Conservation (phyloP, 164 flowering plant species). For the Hamamelis virginiana region DNA sequence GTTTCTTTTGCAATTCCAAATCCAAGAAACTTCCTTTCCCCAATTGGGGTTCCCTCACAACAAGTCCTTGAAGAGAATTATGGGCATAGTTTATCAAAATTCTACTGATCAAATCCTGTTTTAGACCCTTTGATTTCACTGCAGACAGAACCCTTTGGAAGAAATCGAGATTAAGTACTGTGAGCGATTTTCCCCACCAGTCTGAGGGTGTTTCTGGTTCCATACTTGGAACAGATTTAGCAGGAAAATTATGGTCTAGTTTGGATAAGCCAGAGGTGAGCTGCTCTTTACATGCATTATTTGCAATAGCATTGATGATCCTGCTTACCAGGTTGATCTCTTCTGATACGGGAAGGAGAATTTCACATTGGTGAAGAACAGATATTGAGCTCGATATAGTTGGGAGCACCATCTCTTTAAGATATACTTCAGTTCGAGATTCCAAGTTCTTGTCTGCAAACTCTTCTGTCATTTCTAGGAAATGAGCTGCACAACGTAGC, state of each 20-base stretch:
- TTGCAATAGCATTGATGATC: slow-evolving; percentile 68
- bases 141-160: slow-evolving; percentile 80
- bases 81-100: slow-evolving; percentile 83
- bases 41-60: slow-evolving; percentile 52
- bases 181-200: slow-evolving; percentile 90
- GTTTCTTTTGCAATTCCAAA: slow-evolving; percentile 70
- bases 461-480: slow-evolving; percentile 92
- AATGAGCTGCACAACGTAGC: slow-evolving; percentile 68
- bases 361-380: slow-evolving; percentile 77
- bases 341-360: slow-evolving; percentile 72
- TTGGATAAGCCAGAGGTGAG: slow-evolving; percentile 76
- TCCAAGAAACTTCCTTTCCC: slow-evolving; percentile 53
- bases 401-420: slow-evolving; percentile 68
- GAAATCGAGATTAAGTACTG: slow-evolving; percentile 72
- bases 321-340: slow-evolving; percentile 62
- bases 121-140: slow-evolving; percentile 80
- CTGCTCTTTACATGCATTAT: slow-evolving; percentile 89
- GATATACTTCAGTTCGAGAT: slow-evolving; percentile 51
- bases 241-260: slow-evolving; percentile 62
- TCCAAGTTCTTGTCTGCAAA: slow-evolving; percentile 77
- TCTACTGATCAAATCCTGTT: slow-evolving; percentile 70
- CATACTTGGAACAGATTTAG: slow-evolving; percentile 31
- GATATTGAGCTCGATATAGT: slow-evolving; percentile 71
- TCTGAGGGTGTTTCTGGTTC: slow-evolving; percentile 70
- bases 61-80: slow-evolving; percentile 66